These are phyloP conservation scores for Quercus phellos DNA, from an alignment of 331 rosid genomes.

Conservation along the genomic window DNA sequence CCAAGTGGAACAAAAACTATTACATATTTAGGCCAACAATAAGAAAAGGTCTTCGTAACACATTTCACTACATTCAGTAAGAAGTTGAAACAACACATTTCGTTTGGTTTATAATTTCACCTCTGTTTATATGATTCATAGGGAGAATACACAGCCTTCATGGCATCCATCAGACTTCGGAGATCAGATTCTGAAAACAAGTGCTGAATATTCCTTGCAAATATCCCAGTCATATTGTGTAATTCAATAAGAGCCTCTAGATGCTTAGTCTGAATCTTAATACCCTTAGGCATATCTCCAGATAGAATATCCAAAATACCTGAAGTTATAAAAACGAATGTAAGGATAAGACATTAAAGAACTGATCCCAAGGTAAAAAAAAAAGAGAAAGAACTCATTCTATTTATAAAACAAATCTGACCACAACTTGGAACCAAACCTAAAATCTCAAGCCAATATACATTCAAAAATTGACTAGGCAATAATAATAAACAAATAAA, in stretches of 20 bases:
- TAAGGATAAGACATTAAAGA: constrained; percentile 3
- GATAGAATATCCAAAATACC: constrained; percentile 84
- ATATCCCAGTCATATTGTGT: constrained; percentile 85
- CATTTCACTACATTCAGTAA: background rate
- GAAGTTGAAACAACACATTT: background rate
- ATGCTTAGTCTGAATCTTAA: constrained; percentile 86
- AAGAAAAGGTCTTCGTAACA: background rate
- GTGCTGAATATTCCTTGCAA: constrained; percentile 93
- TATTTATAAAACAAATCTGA: background rate
- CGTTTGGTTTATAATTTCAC: constrained; percentile 32
- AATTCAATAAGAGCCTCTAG: constrained; percentile 85
- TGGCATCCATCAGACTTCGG: constrained; percentile 60
- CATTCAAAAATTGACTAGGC: background rate
- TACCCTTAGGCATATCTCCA: constrained; percentile 96
- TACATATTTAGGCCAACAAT: background rate
- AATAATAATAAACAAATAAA: background rate
- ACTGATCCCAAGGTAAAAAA: background rate
- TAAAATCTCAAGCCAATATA: background rate
- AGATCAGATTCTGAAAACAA: constrained; percentile 81
- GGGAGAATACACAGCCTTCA: constrained; percentile 81
- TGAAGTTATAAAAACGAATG: constrained; percentile 19
- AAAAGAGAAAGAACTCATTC: background rate
- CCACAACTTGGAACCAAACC: background rate
- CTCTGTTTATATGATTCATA: constrained; percentile 87
- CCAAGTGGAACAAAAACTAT: background rate